These are phyloP conservation scores for Pyrenophora teres DNA, from an alignment of 2,329 filamentous ascomycete genomes.

Conservation along the genomic window DNA sequence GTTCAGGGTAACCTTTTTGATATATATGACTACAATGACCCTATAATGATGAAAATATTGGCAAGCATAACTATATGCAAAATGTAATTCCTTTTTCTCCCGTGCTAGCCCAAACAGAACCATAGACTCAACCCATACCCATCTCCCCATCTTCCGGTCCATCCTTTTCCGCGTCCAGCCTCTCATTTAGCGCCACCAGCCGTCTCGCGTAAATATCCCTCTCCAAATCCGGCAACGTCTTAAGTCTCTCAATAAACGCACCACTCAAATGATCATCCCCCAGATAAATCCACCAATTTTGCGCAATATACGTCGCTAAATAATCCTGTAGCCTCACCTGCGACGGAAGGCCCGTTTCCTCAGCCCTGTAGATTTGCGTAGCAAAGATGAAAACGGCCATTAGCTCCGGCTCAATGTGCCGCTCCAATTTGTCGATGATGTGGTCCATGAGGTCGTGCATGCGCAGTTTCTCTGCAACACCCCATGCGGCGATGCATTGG, in stretches of 20 bases:
- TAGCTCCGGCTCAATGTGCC: slow-evolving; percentile 1
- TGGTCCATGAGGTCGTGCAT: slow-evolving; percentile 36
- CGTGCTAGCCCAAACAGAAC: background rate
- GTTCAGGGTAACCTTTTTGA: background rate
- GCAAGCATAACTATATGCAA: too few species aligned
- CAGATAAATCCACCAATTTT: slow-evolving; percentile 24
- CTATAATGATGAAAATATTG: background rate
- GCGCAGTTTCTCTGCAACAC: slow-evolving; percentile 20
- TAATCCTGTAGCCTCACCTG: slow-evolving; percentile 17
- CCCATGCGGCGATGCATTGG: slow-evolving; percentile 32
- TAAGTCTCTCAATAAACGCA: slow-evolving; percentile 14
- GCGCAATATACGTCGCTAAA: slow-evolving; percentile 26
- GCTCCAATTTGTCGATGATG: slow-evolving; percentile 28
- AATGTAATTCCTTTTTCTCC: too few species aligned
- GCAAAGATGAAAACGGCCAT: slow-evolving; percentile 23
- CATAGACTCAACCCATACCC: background rate
- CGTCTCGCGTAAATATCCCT: slow-evolving; percentile 16
- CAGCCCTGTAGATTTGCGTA: slow-evolving; percentile 17
- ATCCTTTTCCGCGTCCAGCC: background rate
- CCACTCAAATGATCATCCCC: slow-evolving; percentile 10
- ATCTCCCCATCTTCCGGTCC: background rate
- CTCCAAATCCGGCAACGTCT: slow-evolving; percentile 23
- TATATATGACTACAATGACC: background rate
- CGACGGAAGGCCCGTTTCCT: background rate
- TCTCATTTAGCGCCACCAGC: background rate